Percentiles rank a stretch among this genome's conserved stretches.
These are phyloP conservation scores for Pyrenophora seminiperda DNA, from an alignment of 2,329 filamentous ascomycete species.

Conservation along the genomic window DNA sequence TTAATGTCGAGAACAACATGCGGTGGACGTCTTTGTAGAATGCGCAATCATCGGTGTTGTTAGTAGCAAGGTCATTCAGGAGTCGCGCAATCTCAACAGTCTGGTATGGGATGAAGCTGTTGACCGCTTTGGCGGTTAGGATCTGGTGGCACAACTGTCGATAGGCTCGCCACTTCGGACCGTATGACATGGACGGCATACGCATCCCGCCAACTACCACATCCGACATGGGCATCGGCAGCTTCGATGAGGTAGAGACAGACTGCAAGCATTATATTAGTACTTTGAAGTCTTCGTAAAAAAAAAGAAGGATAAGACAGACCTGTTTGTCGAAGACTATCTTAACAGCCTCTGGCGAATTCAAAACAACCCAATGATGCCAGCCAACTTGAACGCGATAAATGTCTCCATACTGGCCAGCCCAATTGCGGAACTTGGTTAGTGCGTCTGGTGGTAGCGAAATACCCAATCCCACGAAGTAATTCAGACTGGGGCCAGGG, in stretches of 20 bases:
- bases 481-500: neutral
- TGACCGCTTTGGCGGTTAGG: constrained; percentile 38
- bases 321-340: constrained; percentile 50
- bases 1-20: constrained; percentile 21
- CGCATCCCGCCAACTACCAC: constrained; percentile 45
- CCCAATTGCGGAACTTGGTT: neutral
- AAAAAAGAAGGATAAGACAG: neutral
- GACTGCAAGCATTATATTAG: neutral
- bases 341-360: constrained; percentile 47
- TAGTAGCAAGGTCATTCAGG: constrained; percentile 43
- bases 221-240: constrained; percentile 44
- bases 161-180: constrained; percentile 43
- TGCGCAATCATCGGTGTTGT: constrained; percentile 35
- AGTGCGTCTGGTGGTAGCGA: neutral
- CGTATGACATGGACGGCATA: constrained; percentile 46
- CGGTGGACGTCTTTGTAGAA: constrained; percentile 26
- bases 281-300: neutral
- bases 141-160: constrained; percentile 44
- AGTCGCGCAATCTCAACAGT: constrained; percentile 52
- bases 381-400: constrained; percentile 48
- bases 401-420: constrained; percentile 48
- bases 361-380: constrained; percentile 51
- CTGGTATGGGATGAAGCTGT: constrained; percentile 48
- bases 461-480: neutral
- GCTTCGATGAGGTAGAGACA: neutral